A percentile compares a stretch with the other conserved stretches of the same genome.
These are phyloP conservation scores for Bjerkandera adusta DNA, from an alignment of 1,284 basidiomycete species.

Conservation along the genomic window DNA sequence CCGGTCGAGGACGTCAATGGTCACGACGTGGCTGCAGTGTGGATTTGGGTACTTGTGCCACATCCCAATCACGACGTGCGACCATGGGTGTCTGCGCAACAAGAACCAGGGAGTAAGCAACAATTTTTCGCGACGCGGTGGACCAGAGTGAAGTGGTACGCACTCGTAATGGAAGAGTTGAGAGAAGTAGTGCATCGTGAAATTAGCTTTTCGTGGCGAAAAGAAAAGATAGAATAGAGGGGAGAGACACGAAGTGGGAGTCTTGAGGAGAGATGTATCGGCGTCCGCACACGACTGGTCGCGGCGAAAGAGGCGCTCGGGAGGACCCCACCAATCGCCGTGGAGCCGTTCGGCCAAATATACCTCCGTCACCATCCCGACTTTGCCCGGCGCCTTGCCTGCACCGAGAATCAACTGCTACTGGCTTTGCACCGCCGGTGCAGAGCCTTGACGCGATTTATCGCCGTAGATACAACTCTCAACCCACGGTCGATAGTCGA, in stretches of 20 bases:
- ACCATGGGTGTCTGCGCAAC: conserved; percentile 73
- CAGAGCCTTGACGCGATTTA: too few species aligned
- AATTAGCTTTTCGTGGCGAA: conserved; percentile 3
- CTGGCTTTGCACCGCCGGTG: too few species aligned
- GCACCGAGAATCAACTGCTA: not conserved
- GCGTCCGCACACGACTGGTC: conserved; percentile 18
- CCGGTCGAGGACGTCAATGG: conserved; percentile 86
- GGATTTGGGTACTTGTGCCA: conserved; percentile 97
- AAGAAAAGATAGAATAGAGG: conserved; percentile 13
- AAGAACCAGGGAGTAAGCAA: conserved; percentile 18
- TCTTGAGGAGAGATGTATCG: conserved; percentile 9
- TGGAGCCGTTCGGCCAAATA: conserved; percentile 4
- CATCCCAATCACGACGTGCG: conserved; percentile 85
- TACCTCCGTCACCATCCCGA: conserved; percentile 10
- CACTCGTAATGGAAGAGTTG: conserved; percentile 74
- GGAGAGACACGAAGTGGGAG: conserved; percentile 10
- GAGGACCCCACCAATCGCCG: conserved; percentile 15
- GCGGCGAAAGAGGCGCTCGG: conserved; percentile 5
- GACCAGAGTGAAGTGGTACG: conserved; percentile 25
- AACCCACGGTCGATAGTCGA: too few species aligned
- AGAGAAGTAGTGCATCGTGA: conserved; percentile 71
- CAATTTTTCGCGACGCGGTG: not conserved
- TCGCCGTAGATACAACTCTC: too few species aligned
- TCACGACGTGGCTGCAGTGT: conserved; percentile 88
- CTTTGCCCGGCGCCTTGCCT: conserved; percentile 17